Conservation (phyloP, 192 early-diverging fungal genomes). For the Backusella westeae region DNA sequence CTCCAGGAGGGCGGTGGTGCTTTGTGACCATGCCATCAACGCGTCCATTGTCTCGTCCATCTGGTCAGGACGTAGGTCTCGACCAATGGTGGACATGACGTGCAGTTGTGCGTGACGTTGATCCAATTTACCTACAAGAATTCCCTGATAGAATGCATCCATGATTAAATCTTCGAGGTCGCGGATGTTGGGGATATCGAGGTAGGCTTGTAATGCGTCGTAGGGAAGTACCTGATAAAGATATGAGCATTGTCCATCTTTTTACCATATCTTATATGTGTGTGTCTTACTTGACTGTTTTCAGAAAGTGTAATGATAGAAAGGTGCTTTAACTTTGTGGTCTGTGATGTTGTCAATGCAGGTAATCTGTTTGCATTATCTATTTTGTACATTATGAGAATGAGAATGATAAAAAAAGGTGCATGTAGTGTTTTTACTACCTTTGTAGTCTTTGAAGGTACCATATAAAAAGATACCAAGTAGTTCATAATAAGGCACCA, state of each 20-base stretch:
- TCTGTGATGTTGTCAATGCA: slow-evolving; percentile 42
- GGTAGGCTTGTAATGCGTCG: slow-evolving; percentile 52
- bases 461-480: slow-evolving; percentile 80
- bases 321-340: slow-evolving; percentile 65
- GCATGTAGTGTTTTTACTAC: slow-evolving; percentile 32
- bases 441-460: slow-evolving; percentile 74
- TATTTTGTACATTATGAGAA: not conserved
- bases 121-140: slow-evolving; percentile 80
- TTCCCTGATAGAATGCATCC: slow-evolving; percentile 77
- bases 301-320: slow-evolving; percentile 76
- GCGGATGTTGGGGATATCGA: slow-evolving; percentile 74
- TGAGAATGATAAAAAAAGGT: not conserved
- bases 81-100: slow-evolving; percentile 80
- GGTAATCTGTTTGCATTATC: slow-evolving; percentile 50
- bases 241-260: not conserved
- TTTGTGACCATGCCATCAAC: slow-evolving; percentile 60
- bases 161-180: slow-evolving; percentile 88
- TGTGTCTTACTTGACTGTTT: slow-evolving; percentile 45
- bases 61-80: slow-evolving; percentile 72
- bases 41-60: slow-evolving; percentile 51
- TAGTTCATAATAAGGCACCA: slow-evolving; percentile 48
- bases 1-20: slow-evolving; percentile 52
- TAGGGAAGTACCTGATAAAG: slow-evolving; percentile 67
- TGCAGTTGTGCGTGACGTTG: slow-evolving; percentile 72
- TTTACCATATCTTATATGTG: not conserved